Evolutionary conservation across 768 basidiomycete genomes (phyloP), one percentile per base, ranked within the genome.

Genomic region (Chalciporus piperatus): DNA sequence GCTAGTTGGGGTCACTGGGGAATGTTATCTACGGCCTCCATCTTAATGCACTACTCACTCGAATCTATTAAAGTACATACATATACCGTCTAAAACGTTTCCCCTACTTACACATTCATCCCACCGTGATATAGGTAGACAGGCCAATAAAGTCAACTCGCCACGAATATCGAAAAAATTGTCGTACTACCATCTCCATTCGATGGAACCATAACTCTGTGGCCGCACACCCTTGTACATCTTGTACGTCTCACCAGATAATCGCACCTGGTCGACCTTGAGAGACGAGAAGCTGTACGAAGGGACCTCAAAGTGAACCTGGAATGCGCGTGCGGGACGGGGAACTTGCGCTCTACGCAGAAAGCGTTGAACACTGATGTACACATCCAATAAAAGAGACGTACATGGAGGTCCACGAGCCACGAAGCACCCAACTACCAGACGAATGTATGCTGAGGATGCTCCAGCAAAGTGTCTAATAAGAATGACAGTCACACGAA

Each of bases 161-260:
- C 13, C 9, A 32, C 4, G 32, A 37, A 10, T n/a, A 37, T 8
- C 8, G 14, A 32, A 14, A 25, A 41, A 12, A 23, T 8, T 28
- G 22, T 19, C 11, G 20, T 44, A 22, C 47, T 69, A 69, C 68
- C 68, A 69, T 41, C 68, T 61, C 69, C 68, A 69, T 40, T 69
- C 68, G 23, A 70, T 45, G 5, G 57, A 60, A n/a, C 68, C 68
- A 46, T 56, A 40, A 7, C 69, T 47, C 35, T 77, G 74, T 41
- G 84, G 82, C 62, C 92, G 75, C 45, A 97, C 87, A 14, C 94
- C 94, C 68, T 95, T 96, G 72, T 89, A 97, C 11, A 89, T 89
- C 69, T 95, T 96, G 69, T 95, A 95, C 11, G 69, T 70, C 66
- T 94, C 91, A 12, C 87, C 85, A 2, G 76, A 84, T 23, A 91